Percentiles rank a stretch among this genome's conserved stretches.
These are phyloP conservation scores for Saccharomyces eubayanus DNA, from an alignment of 805 yeast genomes.

Conservation along the genomic window DNA sequence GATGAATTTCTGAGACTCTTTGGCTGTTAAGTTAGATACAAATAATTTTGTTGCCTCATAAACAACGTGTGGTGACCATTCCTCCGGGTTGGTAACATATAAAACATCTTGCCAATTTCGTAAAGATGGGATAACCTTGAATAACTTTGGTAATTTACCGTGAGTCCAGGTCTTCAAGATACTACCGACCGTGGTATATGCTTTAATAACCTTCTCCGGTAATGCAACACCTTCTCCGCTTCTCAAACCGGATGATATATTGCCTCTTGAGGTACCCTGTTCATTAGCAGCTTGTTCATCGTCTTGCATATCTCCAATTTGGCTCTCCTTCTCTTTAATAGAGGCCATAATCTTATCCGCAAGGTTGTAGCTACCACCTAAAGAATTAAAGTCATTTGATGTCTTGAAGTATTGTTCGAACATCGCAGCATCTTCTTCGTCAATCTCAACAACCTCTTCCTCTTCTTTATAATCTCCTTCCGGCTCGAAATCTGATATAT, in stretches of 20 bases:
- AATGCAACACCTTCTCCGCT: slow-evolving; percentile 69
- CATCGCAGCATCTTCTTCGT: slow-evolving; percentile 75
- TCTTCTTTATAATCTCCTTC: slow-evolving; percentile 41
- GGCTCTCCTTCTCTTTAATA: slow-evolving; percentile 61
- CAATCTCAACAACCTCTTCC: slow-evolving; percentile 57
- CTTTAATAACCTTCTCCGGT: slow-evolving; percentile 94
- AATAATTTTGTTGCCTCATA: slow-evolving; percentile 92
- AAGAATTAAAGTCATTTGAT: slow-evolving; percentile 31
- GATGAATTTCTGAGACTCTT: slow-evolving; percentile 81
- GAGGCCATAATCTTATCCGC: slow-evolving; percentile 94
- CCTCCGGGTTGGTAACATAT: slow-evolving; percentile 83
- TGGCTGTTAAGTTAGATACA: slow-evolving; percentile 80
- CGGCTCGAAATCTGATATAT: slow-evolving; percentile 46
- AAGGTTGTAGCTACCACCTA: slow-evolving; percentile 49
- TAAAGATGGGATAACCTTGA: slow-evolving; percentile 87
- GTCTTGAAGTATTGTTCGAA: slow-evolving; percentile 66
- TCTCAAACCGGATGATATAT: slow-evolving; percentile 23
- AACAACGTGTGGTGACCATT: slow-evolving; percentile 92
- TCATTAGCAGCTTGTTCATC: slow-evolving; percentile 10
- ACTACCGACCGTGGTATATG: slow-evolving; percentile 85
- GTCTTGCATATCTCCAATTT: slow-evolving; percentile 13
- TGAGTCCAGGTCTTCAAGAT: slow-evolving; percentile 83
- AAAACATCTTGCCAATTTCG: slow-evolving; percentile 93
- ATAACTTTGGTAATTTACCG: slow-evolving; percentile 93
- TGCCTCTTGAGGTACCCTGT: slow-evolving; percentile 20